A percentile compares a stretch with the other conserved stretches of the same genome.
Conservation (phyloP, 1,284 basidiomycete genomes). For the Ceratobasidium sp. region DNA sequence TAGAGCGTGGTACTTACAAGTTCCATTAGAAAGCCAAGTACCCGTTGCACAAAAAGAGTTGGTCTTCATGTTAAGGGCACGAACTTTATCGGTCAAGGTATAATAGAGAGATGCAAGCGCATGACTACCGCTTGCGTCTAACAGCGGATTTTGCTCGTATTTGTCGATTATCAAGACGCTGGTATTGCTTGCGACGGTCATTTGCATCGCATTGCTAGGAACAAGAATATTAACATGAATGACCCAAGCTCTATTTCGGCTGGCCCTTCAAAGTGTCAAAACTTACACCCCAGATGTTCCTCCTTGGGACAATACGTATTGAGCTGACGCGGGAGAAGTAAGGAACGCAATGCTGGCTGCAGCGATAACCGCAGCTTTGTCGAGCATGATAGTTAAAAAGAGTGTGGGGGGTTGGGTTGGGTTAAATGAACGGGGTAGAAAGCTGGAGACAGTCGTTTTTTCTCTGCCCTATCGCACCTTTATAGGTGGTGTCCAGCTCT, state of each 20-base stretch:
- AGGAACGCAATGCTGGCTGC: background rate
- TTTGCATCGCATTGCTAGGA: constrained; percentile 71
- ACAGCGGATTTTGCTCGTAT: constrained; percentile 83
- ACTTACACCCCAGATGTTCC: constrained; percentile 25
- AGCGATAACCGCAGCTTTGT: background rate
- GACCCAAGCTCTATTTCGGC: too few species aligned
- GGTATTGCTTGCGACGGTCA: constrained; percentile 71
- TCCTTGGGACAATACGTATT: constrained; percentile 12
- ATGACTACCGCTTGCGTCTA: constrained; percentile 53
- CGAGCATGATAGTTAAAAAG: background rate
- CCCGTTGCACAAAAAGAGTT: constrained; percentile 92
- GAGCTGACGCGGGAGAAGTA: background rate
- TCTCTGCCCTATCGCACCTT: too few species aligned
- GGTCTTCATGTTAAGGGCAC: constrained; percentile 69
- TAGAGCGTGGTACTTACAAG: constrained; percentile 46
- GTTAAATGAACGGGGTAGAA: too few species aligned
- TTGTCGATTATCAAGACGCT: constrained; percentile 81
- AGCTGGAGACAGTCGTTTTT: too few species aligned
- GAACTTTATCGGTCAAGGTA: constrained; percentile 65
- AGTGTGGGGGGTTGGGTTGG: too few species aligned
- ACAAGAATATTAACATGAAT: background rate
- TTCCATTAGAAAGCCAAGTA: constrained; percentile 75
- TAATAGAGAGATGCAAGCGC: constrained; percentile 82
- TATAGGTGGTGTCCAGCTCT: too few species aligned
- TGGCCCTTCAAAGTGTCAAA: too few species aligned